Conservation (phyloP, 1,139 yeast genomes). For the Casaregolazyma suthepensis region DNA sequence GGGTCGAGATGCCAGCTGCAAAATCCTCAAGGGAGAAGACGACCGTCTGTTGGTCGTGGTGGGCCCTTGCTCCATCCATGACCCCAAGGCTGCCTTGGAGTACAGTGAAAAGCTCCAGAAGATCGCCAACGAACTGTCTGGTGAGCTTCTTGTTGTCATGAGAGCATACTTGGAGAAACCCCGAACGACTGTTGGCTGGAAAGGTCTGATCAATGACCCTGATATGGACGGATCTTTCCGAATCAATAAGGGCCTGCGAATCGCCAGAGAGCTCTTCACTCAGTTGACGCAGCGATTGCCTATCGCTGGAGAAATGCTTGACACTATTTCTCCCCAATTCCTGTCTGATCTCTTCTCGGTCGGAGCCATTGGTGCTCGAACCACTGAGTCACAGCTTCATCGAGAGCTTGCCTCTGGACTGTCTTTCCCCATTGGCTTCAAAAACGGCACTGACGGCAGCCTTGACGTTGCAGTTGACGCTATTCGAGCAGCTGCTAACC, state of each 20-base stretch:
- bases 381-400: conserved; percentile 94
- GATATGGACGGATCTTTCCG: conserved; percentile 91
- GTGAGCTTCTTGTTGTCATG: conserved; percentile 83
- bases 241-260: conserved; percentile 88
- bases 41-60: conserved; percentile 80
- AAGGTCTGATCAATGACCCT: conserved; percentile 95
- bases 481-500: conserved; percentile 82
- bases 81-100: conserved; percentile 86
- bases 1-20: conserved; percentile 73
- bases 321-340: conserved; percentile 93
- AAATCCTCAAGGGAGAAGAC: conserved; percentile 66
- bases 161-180: conserved; percentile 98
- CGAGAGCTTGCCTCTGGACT: conserved; percentile 94
- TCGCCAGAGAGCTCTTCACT: conserved; percentile 80
- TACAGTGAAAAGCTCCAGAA: conserved; percentile 64
- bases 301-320: conserved; percentile 96
- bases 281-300: conserved; percentile 78
- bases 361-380: conserved; percentile 97
- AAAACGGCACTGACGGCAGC: conserved; percentile 94
- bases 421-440: conserved; percentile 96
- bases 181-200: conserved; percentile 98
- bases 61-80: conserved; percentile 97
- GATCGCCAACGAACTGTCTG: conserved; percentile 56
- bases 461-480: conserved; percentile 92
- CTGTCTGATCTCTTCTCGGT: conserved; percentile 82